These are phyloP conservation scores for Solanum sparsipilum DNA, from an alignment of 257 asterid genomes.

Conservation along the genomic window DNA sequence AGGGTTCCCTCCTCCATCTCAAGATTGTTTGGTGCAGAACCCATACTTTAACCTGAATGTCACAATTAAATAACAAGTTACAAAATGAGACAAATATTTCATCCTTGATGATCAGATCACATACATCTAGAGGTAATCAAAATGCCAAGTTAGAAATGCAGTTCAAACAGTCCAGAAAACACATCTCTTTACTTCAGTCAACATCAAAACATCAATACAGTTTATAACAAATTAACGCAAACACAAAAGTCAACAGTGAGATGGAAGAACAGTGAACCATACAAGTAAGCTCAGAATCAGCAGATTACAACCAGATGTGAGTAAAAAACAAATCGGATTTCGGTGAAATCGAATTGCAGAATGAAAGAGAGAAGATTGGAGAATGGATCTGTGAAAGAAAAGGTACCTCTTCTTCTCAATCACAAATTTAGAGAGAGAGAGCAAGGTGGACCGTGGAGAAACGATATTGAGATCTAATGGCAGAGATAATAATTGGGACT, in stretches of 20 bases:
- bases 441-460: constrained; percentile 4
- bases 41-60: constrained; percentile 12
- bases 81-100: not conserved
- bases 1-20: constrained; percentile 26
- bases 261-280: not conserved
- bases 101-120: not conserved
- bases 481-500: not conserved
- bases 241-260: not conserved
- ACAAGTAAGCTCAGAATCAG: not conserved
- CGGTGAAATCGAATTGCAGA: not conserved
- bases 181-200: not conserved
- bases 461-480: constrained; percentile 2
- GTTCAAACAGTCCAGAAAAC: not conserved
- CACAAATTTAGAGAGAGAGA: not conserved
- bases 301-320: not conserved
- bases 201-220: not conserved
- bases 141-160: not conserved
- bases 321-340: not conserved
- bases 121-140: not conserved
- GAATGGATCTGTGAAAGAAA: not conserved
- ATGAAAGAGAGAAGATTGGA: not conserved
- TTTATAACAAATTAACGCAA: not conserved
- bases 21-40: constrained; percentile 4
- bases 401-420: not conserved
- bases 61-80: not conserved